These are phyloP conservation scores for Arabidopsis arenosa DNA, from an alignment of 345 rosid species.

Conservation along the genomic window DNA sequence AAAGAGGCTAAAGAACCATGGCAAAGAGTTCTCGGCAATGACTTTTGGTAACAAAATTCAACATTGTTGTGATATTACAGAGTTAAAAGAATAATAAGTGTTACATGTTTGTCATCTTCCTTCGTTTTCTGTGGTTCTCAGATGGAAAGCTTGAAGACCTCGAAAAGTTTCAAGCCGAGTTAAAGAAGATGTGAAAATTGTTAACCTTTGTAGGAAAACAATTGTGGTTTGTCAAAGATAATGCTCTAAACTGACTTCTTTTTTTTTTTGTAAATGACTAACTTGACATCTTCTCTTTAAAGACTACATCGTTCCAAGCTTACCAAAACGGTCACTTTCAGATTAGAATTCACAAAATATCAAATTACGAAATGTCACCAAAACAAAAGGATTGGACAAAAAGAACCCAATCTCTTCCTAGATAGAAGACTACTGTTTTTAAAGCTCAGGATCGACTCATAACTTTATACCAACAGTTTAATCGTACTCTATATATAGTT, in stretches of 20 bases:
- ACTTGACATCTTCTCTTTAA: conserved; percentile 3
- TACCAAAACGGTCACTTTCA: background rate
- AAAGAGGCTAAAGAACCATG: conserved; percentile 48
- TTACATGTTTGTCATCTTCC: conserved; percentile 11
- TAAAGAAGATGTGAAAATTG: conserved; percentile 56
- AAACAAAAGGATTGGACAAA: no score
- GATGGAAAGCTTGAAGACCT: conserved; percentile 62
- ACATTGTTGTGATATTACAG: conserved; percentile 20
- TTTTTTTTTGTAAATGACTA: conserved; percentile 29
- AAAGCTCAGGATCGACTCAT: background rate
- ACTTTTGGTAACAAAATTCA: conserved; percentile 28
- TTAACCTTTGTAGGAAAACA: background rate
- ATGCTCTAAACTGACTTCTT: background rate
- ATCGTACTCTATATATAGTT: no score
- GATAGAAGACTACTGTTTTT: background rate
- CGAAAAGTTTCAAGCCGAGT: conserved; percentile 53
- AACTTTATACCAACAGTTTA: no score
- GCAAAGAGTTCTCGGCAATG: conserved; percentile 39
- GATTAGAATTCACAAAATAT: background rate
- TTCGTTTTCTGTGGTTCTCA: conserved; percentile 34
- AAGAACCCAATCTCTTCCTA: no score
- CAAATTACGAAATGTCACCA: background rate
- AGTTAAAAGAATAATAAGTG: background rate
- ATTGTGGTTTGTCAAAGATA: background rate
- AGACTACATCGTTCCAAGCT: background rate